A percentile compares a stretch with the other conserved stretches of the same genome.
Evolutionary conservation across 2,329 filamentous ascomycete species (phyloP).

Genomic region (Aspergillus texensis): DNA sequence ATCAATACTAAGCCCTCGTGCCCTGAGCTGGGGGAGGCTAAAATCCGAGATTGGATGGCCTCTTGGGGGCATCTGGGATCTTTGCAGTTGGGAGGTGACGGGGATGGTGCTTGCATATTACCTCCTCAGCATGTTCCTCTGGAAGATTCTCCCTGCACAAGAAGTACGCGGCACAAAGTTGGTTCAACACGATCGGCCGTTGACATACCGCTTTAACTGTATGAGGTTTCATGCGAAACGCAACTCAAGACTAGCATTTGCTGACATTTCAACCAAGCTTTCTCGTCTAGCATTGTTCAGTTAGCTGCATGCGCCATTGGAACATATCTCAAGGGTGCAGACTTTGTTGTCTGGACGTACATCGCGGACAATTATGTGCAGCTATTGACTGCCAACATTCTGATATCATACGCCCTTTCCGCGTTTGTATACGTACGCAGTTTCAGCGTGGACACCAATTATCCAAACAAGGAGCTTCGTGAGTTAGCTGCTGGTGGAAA

Average conservation of each 20-base stretch:
- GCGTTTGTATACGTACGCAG: constrained; percentile 77
- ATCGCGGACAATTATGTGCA: constrained; percentile 87
- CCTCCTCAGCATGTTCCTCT: constrained; percentile 69
- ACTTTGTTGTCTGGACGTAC: constrained; percentile 85
- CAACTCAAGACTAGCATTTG: constrained; percentile 6
- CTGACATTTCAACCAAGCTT: constrained; percentile 53
- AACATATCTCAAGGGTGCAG: constrained; percentile 71
- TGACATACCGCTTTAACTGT: constrained; percentile 80
- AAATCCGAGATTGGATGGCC: constrained; percentile 81
- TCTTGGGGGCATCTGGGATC: constrained; percentile 65
- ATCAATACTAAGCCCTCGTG: constrained; percentile 70
- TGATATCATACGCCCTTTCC: constrained; percentile 72
- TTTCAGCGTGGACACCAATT: constrained; percentile 64
- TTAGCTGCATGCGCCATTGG: constrained; percentile 69
- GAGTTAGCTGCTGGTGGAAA: constrained; percentile 79
- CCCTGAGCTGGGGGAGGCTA: constrained; percentile 67
- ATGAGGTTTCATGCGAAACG: constrained; percentile 22
- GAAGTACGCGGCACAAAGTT: constrained; percentile 70
- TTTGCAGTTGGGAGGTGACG: constrained; percentile 54
- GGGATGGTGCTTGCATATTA: constrained; percentile 74
- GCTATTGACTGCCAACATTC: constrained; percentile 75
- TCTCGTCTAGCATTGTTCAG: constrained; percentile 70
- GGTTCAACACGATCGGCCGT: constrained; percentile 62
- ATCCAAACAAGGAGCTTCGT: constrained; percentile 68
- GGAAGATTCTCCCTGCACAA: constrained; percentile 72